Evolutionary conservation across 2,329 filamentous ascomycete genomes (phyloP), one percentile per base, ranked within the genome.

Genomic region (Colletotrichum musae): DNA sequence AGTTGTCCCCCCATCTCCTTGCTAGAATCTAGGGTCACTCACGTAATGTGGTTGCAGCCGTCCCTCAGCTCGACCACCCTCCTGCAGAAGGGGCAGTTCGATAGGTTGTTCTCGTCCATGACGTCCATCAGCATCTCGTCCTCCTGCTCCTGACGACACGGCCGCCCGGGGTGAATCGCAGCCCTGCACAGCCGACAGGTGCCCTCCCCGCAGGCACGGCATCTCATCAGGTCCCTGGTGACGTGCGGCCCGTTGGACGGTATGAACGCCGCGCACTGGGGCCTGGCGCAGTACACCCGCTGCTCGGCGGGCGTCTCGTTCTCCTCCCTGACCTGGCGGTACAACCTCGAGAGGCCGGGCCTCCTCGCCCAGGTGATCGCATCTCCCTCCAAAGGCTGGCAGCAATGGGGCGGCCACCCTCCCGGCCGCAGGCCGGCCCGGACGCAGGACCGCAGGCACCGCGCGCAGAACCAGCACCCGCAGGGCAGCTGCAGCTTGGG

Each of bases 31-130:
- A 18, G 13, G 16, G n/a, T 21, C n/a, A 58, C 72, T 60, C 86
- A 91, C 41, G 86, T 90, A 85, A 91, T 91, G 74, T 91, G 89
- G 75, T 91, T 90, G 78, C 89, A 91, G 28, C 89, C 89, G 76
- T 89, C 87, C 70, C 86, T 87, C 12, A 90, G 79, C 76, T 91
- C 88, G 26, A 91, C 87, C 78, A 90, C 81, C 39, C 86, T 81
- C 64, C 81, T 82, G 75, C 89, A 91, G 54, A 79, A 84, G 70
- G 85, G 85, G 74, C 88, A 91, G 32, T 83, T 81, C 70, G 87
- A 84, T 85, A 87, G 89, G 16, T 86, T 86, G 54, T 85, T 77
- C 48, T 84, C 79, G 67, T 85, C 83, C 7, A 86, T 87, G 64
- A 87, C 77, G 51, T 83, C 80, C 12, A 88, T 80, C 3, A 72